Percentiles rank a stretch among this genome's conserved stretches.
These are phyloP conservation scores for Aspergillus fijiensis DNA, from an alignment of 2,329 filamentous ascomycete genomes.

Conservation along the genomic window DNA sequence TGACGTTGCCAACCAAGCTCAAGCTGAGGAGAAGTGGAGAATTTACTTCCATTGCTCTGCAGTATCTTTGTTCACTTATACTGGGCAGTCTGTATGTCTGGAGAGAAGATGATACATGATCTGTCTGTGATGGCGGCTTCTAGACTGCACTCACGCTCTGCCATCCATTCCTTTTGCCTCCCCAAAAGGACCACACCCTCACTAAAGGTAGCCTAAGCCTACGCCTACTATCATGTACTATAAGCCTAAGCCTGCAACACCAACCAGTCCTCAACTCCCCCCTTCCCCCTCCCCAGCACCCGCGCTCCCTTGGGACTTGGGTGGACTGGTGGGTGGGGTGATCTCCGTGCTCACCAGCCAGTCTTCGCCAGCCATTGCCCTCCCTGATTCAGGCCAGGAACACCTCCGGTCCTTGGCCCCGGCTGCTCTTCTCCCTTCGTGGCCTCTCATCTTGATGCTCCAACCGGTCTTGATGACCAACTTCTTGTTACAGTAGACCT, in stretches of 20 bases:
- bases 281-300: slow-evolving; percentile 17
- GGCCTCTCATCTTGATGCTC: slow-evolving; percentile 4
- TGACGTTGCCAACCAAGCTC: slow-evolving; percentile 9
- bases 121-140: slow-evolving; percentile 1
- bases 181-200: not conserved
- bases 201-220: not conserved
- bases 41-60: slow-evolving; percentile 4
- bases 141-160: not conserved
- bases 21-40: slow-evolving; percentile 5
- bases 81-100: not conserved
- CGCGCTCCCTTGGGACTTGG: slow-evolving; percentile 15
- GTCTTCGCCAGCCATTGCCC: slow-evolving; percentile 24
- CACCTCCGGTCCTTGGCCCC: slow-evolving; percentile 26
- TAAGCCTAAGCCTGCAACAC: not conserved
- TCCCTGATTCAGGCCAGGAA: slow-evolving; percentile 25
- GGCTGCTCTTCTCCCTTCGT: slow-evolving; percentile 11
- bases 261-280: slow-evolving; percentile 10
- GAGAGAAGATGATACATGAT: not conserved
- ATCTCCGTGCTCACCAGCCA: slow-evolving; percentile 25
- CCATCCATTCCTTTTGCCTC: not conserved
- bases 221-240: not conserved
- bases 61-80: slow-evolving; percentile 12
- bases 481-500: not conserved
- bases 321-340: slow-evolving; percentile 24
- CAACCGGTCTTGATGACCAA: not conserved